These are phyloP conservation scores for Talaromyces verruculosus DNA, from an alignment of 2,329 filamentous ascomycete species.

Conservation along the genomic window DNA sequence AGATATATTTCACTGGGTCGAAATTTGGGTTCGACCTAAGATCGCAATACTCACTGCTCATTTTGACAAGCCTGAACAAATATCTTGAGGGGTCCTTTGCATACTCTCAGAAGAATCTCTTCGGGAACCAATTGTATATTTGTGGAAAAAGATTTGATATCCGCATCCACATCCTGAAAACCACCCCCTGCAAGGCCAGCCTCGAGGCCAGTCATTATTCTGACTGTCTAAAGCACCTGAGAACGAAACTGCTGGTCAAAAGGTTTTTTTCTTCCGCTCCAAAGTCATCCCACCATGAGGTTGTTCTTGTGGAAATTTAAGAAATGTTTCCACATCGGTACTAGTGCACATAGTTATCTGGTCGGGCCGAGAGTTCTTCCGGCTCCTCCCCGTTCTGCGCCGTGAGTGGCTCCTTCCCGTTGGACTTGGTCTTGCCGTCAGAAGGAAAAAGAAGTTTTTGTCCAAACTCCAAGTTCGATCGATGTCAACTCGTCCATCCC, in stretches of 20 bases:
- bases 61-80: conserved; percentile 35
- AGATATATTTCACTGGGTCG: neutral
- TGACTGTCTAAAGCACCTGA: neutral
- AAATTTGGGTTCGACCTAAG: neutral
- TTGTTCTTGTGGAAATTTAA: conserved; percentile 31
- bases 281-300: conserved; percentile 10
- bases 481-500: neutral
- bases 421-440: conserved; percentile 27
- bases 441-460: conserved; percentile 42
- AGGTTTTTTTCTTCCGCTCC: neutral
- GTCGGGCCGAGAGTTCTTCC: conserved; percentile 22
- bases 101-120: conserved; percentile 34
- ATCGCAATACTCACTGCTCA: conserved; percentile 31
- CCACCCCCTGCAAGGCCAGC: conserved; percentile 22
- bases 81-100: conserved; percentile 38
- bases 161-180: conserved; percentile 21
- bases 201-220: conserved; percentile 28
- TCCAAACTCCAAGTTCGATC: neutral
- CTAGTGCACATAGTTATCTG: conserved; percentile 6
- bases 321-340: conserved; percentile 25
- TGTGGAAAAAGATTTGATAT: conserved; percentile 29
- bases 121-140: conserved; percentile 39
- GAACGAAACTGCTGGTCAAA: neutral
- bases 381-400: conserved; percentile 8
- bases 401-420: conserved; percentile 5